phyloP scores from a whole-genome alignment of 148 eudicot species.

The Camellia japonica region DNA sequence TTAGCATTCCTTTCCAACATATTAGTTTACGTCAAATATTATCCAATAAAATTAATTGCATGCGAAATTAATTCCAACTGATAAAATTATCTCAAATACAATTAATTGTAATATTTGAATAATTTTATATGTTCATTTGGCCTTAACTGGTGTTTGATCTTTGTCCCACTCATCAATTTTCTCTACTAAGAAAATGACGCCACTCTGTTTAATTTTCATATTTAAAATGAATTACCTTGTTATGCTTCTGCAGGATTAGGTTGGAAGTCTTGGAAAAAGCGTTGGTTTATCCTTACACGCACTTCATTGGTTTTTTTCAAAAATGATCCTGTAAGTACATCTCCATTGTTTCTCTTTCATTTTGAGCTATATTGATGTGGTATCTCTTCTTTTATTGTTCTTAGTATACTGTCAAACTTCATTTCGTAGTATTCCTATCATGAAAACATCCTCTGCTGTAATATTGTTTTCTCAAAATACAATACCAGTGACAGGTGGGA shows the following conservation, averaged over 20 bases:
- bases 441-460: too few relatives aligned
- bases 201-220: neutral
- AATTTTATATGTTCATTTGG: neutral
- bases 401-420: too few relatives aligned
- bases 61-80: neutral
- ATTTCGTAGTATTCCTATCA: too few relatives aligned
- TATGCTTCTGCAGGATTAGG: constrained; percentile 79
- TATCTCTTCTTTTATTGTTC: neutral
- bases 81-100: neutral
- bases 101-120: neutral
- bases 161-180: neutral
- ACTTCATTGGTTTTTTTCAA: constrained; percentile 94
- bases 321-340: constrained; percentile 82
- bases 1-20: too few relatives aligned
- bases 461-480: too few relatives aligned
- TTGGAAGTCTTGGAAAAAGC: constrained; percentile 98
- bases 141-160: neutral
- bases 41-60: too few relatives aligned
- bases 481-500: neutral
- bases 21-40: too few relatives aligned
- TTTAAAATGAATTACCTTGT: neutral
- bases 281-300: constrained; percentile 97
- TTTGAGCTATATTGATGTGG: neutral
- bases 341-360: constrained; percentile 8
- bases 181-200: neutral